These are phyloP conservation scores for Ophiocordyceps camponoti-floridani DNA, from an alignment of 2,329 filamentous ascomycete genomes.

Conservation along the genomic window DNA sequence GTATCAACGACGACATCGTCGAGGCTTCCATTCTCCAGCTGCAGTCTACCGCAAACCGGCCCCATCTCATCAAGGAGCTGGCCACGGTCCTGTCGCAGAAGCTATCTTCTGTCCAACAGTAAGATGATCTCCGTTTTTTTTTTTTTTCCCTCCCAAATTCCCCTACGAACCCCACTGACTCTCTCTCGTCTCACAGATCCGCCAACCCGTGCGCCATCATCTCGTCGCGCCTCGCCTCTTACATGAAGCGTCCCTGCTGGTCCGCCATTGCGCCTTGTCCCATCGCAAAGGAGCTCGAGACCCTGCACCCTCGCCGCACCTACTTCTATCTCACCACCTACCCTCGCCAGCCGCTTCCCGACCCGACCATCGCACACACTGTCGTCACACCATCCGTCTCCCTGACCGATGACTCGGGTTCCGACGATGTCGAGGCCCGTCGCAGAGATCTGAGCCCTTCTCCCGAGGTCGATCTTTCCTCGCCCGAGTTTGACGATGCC, in stretches of 20 bases:
- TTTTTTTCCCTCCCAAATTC: not conserved
- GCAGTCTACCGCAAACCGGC: slow-evolving; percentile 76
- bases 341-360: slow-evolving; percentile 63
- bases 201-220: slow-evolving; percentile 92
- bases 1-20: slow-evolving; percentile 90
- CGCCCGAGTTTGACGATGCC: slow-evolving; percentile 65
- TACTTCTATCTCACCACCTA: slow-evolving; percentile 94
- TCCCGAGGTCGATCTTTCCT: slow-evolving; percentile 82
- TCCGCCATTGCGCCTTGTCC: slow-evolving; percentile 65
- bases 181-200: slow-evolving; percentile 48
- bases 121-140: slow-evolving; percentile 22
- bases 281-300: slow-evolving; percentile 80
- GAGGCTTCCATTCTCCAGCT: slow-evolving; percentile 77
- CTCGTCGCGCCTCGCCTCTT: slow-evolving; percentile 76
- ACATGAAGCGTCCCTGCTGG: slow-evolving; percentile 75
- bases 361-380: slow-evolving; percentile 13
- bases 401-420: slow-evolving; percentile 25
- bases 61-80: slow-evolving; percentile 88
- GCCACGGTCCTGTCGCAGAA: slow-evolving; percentile 59
- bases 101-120: slow-evolving; percentile 82
- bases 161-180: no score
- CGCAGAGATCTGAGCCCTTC: slow-evolving; percentile 66
- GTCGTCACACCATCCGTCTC: slow-evolving; percentile 75
- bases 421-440: slow-evolving; percentile 56
- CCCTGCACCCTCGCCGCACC: slow-evolving; percentile 80